Evolutionary conservation across 179 eudicot species (phyloP).

Genomic region (Actinidia chinensis): DNA sequence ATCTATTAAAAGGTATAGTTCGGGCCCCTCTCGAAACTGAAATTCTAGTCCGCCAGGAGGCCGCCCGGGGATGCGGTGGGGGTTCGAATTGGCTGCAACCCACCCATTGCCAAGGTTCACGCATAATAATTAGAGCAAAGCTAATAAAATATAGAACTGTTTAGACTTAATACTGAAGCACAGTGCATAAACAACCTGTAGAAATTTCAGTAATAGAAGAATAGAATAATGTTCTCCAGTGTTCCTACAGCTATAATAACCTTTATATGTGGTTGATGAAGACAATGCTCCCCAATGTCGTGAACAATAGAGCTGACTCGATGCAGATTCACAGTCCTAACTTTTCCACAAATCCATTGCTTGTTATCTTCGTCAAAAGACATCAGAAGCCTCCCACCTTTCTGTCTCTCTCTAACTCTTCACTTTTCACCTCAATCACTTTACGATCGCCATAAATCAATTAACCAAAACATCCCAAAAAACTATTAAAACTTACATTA

Average conservation of each 20-base stretch:
- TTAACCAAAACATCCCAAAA: constrained; percentile 10
- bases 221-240: background rate
- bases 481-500: background rate
- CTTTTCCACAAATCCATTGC: constrained; percentile 82
- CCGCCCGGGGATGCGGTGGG: too few relatives aligned
- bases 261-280: constrained; percentile 82
- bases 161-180: background rate
- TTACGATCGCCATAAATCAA: constrained; percentile 18
- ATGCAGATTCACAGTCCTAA: constrained; percentile 54
- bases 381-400: constrained; percentile 53
- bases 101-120: background rate
- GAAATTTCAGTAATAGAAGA: background rate
- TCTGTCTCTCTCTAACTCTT: constrained; percentile 18
- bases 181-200: background rate
- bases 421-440: constrained; percentile 20
- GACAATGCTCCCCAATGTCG: constrained; percentile 93
- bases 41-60: too few relatives aligned
- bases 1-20: background rate
- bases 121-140: background rate
- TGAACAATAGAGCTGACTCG: constrained; percentile 80
- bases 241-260: constrained; percentile 62
- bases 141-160: background rate
- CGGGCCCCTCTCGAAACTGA: background rate
- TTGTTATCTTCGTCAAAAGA: constrained; percentile 58
- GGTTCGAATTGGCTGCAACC: too few relatives aligned